phyloP scores from a whole-genome alignment of 345 rosid genomes.

The Salix exigua region DNA sequence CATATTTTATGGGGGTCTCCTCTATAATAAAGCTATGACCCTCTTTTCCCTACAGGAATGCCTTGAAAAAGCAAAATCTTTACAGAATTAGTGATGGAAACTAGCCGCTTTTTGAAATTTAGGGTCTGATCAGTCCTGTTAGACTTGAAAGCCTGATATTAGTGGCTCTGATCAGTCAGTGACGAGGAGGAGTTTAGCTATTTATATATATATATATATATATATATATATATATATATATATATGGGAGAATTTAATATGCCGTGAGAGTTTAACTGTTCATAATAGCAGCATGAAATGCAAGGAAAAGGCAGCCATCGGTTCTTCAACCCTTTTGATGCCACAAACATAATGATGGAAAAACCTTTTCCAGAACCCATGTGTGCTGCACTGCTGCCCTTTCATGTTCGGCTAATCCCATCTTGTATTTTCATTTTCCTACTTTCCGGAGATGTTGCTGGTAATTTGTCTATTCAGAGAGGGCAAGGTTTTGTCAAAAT shows the following conservation, averaged over 20 bases:
- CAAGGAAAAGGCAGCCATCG: slow-evolving; percentile 4
- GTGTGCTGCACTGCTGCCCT: not conserved
- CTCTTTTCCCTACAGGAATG: slow-evolving; percentile 13
- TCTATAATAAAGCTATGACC: slow-evolving; percentile 12
- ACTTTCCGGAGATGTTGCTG: slow-evolving; percentile 15
- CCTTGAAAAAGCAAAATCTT: slow-evolving; percentile 1
- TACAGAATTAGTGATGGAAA: not conserved
- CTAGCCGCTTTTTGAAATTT: not conserved
- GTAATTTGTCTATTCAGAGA: not conserved
- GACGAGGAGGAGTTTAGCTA: too few relatives aligned
- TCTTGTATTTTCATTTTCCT: slow-evolving; percentile 20
- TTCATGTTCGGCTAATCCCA: slow-evolving; percentile 8
- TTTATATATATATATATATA: too few relatives aligned
- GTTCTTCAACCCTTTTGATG: not conserved
- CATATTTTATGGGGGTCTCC: slow-evolving; percentile 7
- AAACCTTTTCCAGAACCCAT: slow-evolving; percentile 4
- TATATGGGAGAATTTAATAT: too few relatives aligned
- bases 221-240: too few relatives aligned
- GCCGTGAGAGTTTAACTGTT: not conserved
- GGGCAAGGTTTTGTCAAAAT: not conserved
- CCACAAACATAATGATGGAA: slow-evolving; percentile 9
- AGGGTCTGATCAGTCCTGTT: not conserved
- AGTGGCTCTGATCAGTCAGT: too few relatives aligned
- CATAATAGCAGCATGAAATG: slow-evolving; percentile 1
- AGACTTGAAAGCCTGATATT: not conserved